phyloP scores from a whole-genome alignment of 2,329 filamentous ascomycete species.

The Capronia coronata region DNA sequence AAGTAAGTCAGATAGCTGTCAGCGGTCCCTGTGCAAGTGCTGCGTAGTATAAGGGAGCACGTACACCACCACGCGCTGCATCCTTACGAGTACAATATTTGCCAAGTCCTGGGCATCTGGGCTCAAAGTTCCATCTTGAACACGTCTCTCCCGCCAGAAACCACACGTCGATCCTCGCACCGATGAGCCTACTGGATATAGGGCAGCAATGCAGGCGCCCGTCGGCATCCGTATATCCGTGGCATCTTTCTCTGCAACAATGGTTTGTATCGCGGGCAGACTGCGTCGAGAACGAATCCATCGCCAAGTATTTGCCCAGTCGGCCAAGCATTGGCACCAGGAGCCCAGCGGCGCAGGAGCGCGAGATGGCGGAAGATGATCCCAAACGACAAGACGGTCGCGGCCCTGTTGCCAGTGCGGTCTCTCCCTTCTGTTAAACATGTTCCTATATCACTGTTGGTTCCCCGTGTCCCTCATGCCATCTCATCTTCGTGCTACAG shows the following conservation, averaged over 20 bases:
- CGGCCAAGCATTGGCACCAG: slow-evolving; percentile 4
- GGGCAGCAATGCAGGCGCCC: not conserved
- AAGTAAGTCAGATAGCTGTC: no score
- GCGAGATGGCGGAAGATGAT: not conserved
- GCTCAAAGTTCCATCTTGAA: not conserved
- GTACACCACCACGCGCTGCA: no score
- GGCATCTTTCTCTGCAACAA: not conserved
- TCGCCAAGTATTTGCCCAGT: slow-evolving; percentile 9
- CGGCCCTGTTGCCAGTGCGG: slow-evolving; percentile 9
- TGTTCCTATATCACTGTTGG: slow-evolving; percentile 18
- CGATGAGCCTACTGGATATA: not conserved
- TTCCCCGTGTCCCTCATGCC: slow-evolving; percentile 23
- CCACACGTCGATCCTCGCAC: no score
- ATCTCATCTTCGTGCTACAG: slow-evolving; percentile 11
- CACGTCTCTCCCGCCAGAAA: not conserved
- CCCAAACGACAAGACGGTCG: slow-evolving; percentile 13
- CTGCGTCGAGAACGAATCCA: not conserved
- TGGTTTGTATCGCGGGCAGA: not conserved
- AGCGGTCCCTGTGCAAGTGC: no score
- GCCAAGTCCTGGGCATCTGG: slow-evolving; percentile 1
- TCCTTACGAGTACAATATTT: not conserved
- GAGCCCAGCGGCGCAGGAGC: slow-evolving; percentile 7
- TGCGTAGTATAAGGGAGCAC: no score
- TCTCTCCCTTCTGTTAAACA: slow-evolving; percentile 16
- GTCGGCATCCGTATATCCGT: not conserved